phyloP scores from a whole-genome alignment of 2,329 filamentous ascomycete genomes.

The Colletotrichum sp. region DNA sequence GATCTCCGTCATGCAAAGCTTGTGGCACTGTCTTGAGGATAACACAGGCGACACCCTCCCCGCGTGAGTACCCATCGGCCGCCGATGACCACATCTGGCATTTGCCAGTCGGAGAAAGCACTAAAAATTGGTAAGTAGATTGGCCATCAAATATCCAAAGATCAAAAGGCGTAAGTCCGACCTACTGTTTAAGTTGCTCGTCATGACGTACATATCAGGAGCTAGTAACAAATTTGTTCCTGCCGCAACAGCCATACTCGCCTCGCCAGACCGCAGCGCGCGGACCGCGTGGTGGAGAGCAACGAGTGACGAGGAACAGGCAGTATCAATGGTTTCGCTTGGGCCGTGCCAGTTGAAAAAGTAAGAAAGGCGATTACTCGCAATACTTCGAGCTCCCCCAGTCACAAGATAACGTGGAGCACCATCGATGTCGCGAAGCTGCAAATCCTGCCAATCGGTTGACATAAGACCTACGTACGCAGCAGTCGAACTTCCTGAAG shows the following conservation, averaged over 20 bases:
- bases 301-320: conserved; percentile 47
- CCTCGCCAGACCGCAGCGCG: conserved; percentile 36
- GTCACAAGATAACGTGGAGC: conserved; percentile 32
- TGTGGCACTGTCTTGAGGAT: conserved; percentile 50
- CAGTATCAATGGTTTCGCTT: conserved; percentile 48
- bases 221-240: conserved; percentile 28
- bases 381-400: conserved; percentile 35
- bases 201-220: neutral
- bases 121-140: neutral
- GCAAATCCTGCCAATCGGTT: conserved; percentile 31
- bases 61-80: conserved; percentile 57
- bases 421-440: conserved; percentile 26
- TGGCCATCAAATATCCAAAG: too few species aligned
- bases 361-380: conserved; percentile 44
- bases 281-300: conserved; percentile 45
- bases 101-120: conserved; percentile 40
- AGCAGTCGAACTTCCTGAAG: neutral
- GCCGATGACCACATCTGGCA: conserved; percentile 44
- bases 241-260: conserved; percentile 30
- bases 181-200: conserved; percentile 19
- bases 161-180: too few species aligned
- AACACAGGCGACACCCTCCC: conserved; percentile 53
- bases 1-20: conserved; percentile 40
- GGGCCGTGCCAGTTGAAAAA: conserved; percentile 44
- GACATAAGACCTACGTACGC: conserved; percentile 27